Evolutionary conservation across 768 basidiomycete genomes (phyloP).

Genomic region (Coprinopsis marcescibilis): DNA sequence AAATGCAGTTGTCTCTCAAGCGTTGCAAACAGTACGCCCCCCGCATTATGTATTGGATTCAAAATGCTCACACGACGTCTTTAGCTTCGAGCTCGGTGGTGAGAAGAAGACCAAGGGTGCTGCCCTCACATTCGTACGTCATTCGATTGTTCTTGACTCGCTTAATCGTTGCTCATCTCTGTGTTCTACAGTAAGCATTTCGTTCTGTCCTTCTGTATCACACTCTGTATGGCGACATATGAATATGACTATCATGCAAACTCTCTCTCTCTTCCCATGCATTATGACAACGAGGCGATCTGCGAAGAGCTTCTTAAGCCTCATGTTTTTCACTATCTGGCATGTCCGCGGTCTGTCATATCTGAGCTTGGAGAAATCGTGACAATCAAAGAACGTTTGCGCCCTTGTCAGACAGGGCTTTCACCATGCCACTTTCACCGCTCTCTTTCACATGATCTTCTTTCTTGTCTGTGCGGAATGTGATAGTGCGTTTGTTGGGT

Average conservation of each 20-base stretch:
- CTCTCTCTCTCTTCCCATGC: constrained; percentile 4
- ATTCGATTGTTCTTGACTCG: neutral
- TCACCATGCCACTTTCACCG: no score
- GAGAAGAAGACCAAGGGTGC: constrained; percentile 99
- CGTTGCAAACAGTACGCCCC: constrained; percentile 95
- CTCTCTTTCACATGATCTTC: no score
- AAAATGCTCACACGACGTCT: constrained; percentile 1
- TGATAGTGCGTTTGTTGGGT: no score
- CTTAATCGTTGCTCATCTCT: neutral
- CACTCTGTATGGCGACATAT: constrained; percentile 12
- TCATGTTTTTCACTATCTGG: no score
- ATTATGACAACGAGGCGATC: neutral
- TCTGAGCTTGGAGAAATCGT: no score
- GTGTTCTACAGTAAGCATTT: constrained; percentile 17
- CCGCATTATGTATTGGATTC: neutral
- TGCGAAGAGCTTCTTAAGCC: no score
- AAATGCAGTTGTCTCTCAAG: constrained; percentile 94
- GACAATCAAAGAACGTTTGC: no score
- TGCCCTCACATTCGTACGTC: constrained; percentile 86
- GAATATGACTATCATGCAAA: constrained; percentile 26
- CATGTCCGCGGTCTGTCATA: no score
- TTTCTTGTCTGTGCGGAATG: no score
- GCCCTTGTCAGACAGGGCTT: no score
- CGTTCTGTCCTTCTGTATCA: constrained; percentile 19
- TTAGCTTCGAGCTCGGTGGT: constrained; percentile 97